Conservation (phyloP, 106 monocot species). For the Allium fistulosum region DNA sequence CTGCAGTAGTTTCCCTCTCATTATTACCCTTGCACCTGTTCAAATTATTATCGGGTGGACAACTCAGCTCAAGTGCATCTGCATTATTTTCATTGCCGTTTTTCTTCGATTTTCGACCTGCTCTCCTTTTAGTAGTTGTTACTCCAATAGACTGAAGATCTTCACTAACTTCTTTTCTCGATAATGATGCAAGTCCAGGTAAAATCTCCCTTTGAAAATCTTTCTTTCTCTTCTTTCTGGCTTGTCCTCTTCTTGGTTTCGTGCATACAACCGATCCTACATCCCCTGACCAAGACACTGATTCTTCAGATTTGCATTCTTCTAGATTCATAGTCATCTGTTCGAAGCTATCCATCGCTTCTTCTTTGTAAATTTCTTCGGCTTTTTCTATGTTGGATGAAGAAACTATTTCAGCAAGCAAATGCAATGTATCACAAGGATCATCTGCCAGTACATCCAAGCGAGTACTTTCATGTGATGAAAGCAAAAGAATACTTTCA, state of each 20-base stretch:
- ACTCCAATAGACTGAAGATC: slow-evolving; percentile 56
- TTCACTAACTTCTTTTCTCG: slow-evolving; percentile 60
- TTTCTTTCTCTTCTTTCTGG: slow-evolving; percentile 40
- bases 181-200: slow-evolving; percentile 56
- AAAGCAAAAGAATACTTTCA: slow-evolving; percentile 34
- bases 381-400: slow-evolving; percentile 4
- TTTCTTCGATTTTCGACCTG: slow-evolving; percentile 5
- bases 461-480: slow-evolving; percentile 8
- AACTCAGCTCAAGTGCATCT: not conserved
- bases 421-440: slow-evolving; percentile 22
- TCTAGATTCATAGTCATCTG: slow-evolving; percentile 48
- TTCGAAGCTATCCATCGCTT: slow-evolving; percentile 57
- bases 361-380: slow-evolving; percentile 16
- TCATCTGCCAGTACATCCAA: not conserved
- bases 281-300: slow-evolving; percentile 1
- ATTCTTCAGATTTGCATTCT: slow-evolving; percentile 44
- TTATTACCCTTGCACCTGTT: too few species aligned
- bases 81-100: not conserved
- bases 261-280: slow-evolving; percentile 25
- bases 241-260: slow-evolving; percentile 31
- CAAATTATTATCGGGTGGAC: slow-evolving; percentile 1
- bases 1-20: slow-evolving; percentile 6
- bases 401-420: slow-evolving; percentile 50
- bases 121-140: not conserved
- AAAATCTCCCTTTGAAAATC: slow-evolving; percentile 79